Percentiles rank a stretch among this genome's conserved stretches.
phyloP scores from a whole-genome alignment of 2,329 filamentous ascomycete genomes.

The Ophiostoma montium region DNA sequence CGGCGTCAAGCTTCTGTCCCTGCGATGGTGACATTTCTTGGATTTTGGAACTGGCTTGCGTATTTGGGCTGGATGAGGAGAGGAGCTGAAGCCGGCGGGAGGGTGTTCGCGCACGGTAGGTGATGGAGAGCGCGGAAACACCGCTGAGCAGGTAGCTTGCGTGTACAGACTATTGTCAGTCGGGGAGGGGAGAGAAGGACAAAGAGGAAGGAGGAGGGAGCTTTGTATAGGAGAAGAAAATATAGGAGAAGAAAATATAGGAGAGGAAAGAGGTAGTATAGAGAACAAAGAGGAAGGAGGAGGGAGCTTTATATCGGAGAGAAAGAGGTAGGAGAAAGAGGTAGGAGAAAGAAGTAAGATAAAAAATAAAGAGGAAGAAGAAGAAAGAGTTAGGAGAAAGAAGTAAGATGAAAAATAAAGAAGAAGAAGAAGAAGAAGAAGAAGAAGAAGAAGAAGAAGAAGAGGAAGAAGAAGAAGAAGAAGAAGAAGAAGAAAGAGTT shows the following conservation, averaged over 20 bases:
- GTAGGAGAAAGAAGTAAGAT: background rate
- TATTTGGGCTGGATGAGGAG: constrained; percentile 8
- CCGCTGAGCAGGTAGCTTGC: background rate
- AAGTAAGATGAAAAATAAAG: background rate
- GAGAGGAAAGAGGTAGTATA: too few species aligned
- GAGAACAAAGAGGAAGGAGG: background rate
- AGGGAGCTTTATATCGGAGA: too few species aligned
- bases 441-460: background rate
- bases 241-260: background rate
- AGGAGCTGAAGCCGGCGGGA: constrained; percentile 26
- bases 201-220: too few species aligned
- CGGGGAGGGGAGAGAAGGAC: too few species aligned
- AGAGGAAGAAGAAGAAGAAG: background rate
- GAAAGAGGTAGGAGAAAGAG: background rate
- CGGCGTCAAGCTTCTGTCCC: constrained; percentile 22
- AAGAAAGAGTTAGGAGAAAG: background rate
- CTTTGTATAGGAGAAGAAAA: background rate
- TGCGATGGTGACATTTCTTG: constrained; percentile 14
- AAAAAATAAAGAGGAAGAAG: background rate
- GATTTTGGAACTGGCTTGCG: constrained; percentile 14
- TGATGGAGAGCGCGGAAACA: too few species aligned
- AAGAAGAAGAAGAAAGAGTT: background rate
- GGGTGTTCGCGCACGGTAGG: constrained; percentile 22
- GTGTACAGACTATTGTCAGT: too few species aligned
- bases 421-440: background rate